Evolutionary conservation across 2,329 filamentous ascomycete species (phyloP), one percentile per base, ranked within the genome.

Genomic region (Stagonosporopsis cucurbitacearum): DNA sequence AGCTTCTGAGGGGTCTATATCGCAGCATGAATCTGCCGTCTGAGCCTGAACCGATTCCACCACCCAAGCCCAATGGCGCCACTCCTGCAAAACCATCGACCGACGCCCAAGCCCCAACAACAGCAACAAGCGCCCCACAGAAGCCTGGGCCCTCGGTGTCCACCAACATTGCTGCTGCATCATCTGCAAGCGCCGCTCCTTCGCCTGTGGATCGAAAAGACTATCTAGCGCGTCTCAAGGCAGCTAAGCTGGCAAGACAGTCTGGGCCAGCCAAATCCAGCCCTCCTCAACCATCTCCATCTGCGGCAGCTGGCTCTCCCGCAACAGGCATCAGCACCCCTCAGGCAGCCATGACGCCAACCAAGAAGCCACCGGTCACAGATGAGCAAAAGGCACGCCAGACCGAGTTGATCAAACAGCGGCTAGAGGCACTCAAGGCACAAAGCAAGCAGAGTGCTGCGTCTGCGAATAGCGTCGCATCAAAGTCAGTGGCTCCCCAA

Each of bases 361-460:
- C 56, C 19, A 42, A 52, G 6, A 59, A 60, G 57, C 59, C 58
- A 51, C 67, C 43, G 13, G 57, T 63, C 12, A 68, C 66, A 3
- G 69, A 72, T 5, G 78, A 78, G 37, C 74, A 77, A 66, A 84
- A 79, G 62, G 78, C 79, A 28, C 85, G 88, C 68, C 85, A 92
- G 62, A 96, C 90, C 57, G 90, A 91, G 55, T 77, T 92, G 28
- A 81, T 93, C 42, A 86, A 91, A 61, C 85, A 91, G 69, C 92
- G 91, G 63, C 88, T 96, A 69, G 90, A 92, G 57, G 88, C 88
- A n/a, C 59, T 75, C 40, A 70, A 67, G 51, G 68, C 68, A 13
- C 59, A 63, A 30, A 62, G 59, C 36, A 67, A 65, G 47, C 62
- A 57, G 32, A 20, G 47, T 4, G 19, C 42, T 6, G 37, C 54